These are phyloP conservation scores for Russula ochroleuca DNA, from an alignment of 768 basidiomycete species.

Conservation along the genomic window DNA sequence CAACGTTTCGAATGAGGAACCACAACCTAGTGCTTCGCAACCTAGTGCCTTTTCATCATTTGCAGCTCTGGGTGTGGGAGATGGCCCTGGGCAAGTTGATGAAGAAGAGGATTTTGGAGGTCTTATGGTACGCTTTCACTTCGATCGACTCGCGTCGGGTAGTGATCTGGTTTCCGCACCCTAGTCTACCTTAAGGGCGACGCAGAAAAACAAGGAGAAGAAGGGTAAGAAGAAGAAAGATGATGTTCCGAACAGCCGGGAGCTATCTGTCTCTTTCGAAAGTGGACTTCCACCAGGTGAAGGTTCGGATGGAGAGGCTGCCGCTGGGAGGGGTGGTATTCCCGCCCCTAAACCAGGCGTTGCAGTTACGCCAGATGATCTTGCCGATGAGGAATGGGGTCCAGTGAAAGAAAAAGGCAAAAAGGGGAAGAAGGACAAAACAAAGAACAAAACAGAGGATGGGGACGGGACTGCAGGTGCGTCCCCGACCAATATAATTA, in stretches of 20 bases:
- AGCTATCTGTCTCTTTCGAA: slow-evolving; percentile 30
- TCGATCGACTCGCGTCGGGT: background rate
- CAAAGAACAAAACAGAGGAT: slow-evolving; percentile 42
- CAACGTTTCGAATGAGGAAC: slow-evolving; percentile 45
- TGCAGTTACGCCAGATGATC: slow-evolving; percentile 42
- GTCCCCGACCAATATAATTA: background rate
- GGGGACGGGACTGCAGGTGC: slow-evolving; percentile 33
- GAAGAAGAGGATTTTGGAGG: slow-evolving; percentile 70
- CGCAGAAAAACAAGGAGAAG: slow-evolving; percentile 48
- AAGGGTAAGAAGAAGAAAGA: slow-evolving; percentile 43
- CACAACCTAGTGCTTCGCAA: slow-evolving; percentile 32
- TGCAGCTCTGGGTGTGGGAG: slow-evolving; percentile 44
- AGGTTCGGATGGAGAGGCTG: slow-evolving; percentile 34
- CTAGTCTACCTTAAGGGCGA: slow-evolving; percentile 63
- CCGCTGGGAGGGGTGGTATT: slow-evolving; percentile 36
- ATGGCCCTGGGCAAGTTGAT: slow-evolving; percentile 36
- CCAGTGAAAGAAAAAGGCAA: slow-evolving; percentile 61
- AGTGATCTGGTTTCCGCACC: background rate
- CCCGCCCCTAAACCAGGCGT: slow-evolving; percentile 31
- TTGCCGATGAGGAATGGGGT: too few species aligned
- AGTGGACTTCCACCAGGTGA: slow-evolving; percentile 31
- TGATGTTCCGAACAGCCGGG: slow-evolving; percentile 28
- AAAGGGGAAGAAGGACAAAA: slow-evolving; percentile 44
- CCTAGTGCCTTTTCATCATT: slow-evolving; percentile 49
- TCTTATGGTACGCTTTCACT: slow-evolving; percentile 54